phyloP scores from a whole-genome alignment of 805 yeast species.

The Ogataea paradorogensis region DNA sequence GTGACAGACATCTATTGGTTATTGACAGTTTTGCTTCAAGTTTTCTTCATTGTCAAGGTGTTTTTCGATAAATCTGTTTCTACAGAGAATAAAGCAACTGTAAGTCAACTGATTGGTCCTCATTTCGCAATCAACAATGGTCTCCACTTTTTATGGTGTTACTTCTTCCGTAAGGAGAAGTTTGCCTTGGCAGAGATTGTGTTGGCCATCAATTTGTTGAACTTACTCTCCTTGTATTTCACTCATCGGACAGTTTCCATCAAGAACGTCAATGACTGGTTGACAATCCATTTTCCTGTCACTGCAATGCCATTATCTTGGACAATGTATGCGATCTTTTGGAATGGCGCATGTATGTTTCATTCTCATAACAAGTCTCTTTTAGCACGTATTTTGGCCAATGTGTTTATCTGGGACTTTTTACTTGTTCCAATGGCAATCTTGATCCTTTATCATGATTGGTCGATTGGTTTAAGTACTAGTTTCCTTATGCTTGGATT shows the following conservation, averaged over 20 bases:
- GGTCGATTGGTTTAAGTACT: constrained; percentile 62
- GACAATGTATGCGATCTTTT: constrained; percentile 69
- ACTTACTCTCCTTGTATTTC: constrained; percentile 53
- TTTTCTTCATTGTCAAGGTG: constrained; percentile 43
- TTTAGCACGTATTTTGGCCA: constrained; percentile 66
- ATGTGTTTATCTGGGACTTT: constrained; percentile 75
- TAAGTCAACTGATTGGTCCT: constrained; percentile 46
- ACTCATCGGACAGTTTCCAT: constrained; percentile 58
- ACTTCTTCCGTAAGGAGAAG: constrained; percentile 56
- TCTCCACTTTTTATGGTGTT: constrained; percentile 60
- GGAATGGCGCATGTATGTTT: constrained; percentile 81
- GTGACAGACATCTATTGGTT: constrained; percentile 58
- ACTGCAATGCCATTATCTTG: constrained; percentile 73
- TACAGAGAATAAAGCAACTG: constrained; percentile 28
- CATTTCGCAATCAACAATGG: constrained; percentile 65
- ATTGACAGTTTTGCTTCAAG: constrained; percentile 50
- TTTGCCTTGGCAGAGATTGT: constrained; percentile 59
- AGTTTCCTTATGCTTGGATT: constrained; percentile 60
- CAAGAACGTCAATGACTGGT: constrained; percentile 49
- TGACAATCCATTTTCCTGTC: constrained; percentile 60
- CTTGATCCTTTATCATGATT: constrained; percentile 62
- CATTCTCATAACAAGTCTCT: constrained; percentile 52
- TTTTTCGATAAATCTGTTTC: constrained; percentile 32
- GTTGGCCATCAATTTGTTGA: constrained; percentile 56
- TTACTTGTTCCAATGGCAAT: constrained; percentile 60